A percentile compares a stretch with the other conserved stretches of the same genome.
These are phyloP conservation scores for Colletotrichum acutatum DNA, from an alignment of 2,329 filamentous ascomycete species.

Conservation along the genomic window DNA sequence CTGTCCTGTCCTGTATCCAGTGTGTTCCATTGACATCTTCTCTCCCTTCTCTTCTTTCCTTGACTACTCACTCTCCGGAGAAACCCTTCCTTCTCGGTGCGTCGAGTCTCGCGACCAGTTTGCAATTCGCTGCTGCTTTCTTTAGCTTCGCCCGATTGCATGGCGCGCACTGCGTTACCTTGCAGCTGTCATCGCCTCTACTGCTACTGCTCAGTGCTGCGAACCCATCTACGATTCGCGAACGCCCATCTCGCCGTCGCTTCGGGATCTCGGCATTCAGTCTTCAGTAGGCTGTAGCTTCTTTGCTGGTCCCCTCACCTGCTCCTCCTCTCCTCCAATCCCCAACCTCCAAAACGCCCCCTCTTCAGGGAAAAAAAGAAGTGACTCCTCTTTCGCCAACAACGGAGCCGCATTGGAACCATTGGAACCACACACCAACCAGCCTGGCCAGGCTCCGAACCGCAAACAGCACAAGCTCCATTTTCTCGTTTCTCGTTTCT, in stretches of 20 bases:
- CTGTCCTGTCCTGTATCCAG: background rate
- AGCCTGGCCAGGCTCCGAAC: background rate
- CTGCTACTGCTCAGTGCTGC: background rate
- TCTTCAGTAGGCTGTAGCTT: background rate
- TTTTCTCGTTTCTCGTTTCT: background rate
- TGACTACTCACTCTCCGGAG: background rate
- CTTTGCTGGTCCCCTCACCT: background rate
- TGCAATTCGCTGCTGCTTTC: background rate
- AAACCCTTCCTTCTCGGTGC: background rate
- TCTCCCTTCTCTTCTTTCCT: background rate
- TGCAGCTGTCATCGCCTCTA: background rate
- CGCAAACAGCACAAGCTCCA: background rate
- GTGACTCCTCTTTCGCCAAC: background rate
- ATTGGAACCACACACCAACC: background rate
- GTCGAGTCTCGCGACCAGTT: too few species aligned
- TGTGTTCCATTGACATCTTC: background rate
- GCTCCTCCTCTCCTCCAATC: background rate
- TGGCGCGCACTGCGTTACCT: background rate
- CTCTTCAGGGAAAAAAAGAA: background rate
- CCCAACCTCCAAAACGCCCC: background rate
- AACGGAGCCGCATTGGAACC: conserved; percentile 10
- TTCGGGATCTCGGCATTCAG: conserved; percentile 26
- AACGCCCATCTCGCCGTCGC: conserved; percentile 5
- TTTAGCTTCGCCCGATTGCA: background rate
- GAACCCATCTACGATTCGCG: background rate